phyloP scores from a whole-genome alignment of 202 grass and related monocot genomes.

The Zizania palustris region DNA sequence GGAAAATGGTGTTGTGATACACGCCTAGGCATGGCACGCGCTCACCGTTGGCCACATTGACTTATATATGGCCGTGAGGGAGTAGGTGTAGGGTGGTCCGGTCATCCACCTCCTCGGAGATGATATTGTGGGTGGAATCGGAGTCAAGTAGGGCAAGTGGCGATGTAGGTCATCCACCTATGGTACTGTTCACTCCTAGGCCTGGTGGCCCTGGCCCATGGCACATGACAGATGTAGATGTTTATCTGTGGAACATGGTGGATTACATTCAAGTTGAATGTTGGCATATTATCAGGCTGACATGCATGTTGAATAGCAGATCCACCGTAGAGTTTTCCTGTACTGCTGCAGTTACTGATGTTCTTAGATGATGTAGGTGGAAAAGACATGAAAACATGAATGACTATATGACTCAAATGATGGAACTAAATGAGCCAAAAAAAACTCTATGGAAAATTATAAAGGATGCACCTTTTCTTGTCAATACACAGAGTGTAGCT shows the following conservation, averaged over 20 bases:
- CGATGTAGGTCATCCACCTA: too few relatives aligned
- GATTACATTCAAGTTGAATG: not conserved
- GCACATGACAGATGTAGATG: too few relatives aligned
- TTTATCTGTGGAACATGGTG: not conserved
- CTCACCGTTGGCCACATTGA: too few relatives aligned
- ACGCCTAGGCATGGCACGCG: too few relatives aligned
- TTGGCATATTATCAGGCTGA: not conserved
- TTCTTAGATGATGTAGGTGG: not conserved
- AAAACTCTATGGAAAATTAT: slow-evolving; percentile 1
- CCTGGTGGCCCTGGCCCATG: too few relatives aligned
- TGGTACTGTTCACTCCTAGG: too few relatives aligned
- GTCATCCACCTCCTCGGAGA: too few relatives aligned
- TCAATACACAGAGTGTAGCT: not conserved
- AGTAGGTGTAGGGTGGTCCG: too few relatives aligned
- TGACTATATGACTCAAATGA: not conserved
- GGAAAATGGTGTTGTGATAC: too few relatives aligned
- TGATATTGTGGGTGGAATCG: too few relatives aligned
- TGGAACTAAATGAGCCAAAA: not conserved
- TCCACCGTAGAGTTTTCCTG: slow-evolving; percentile 8
- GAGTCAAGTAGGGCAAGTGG: too few relatives aligned
- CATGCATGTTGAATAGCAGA: not conserved
- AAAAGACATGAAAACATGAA: not conserved
- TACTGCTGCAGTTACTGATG: not conserved
- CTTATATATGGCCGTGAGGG: too few relatives aligned
- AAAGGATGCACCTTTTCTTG: slow-evolving; percentile 2